phyloP scores from a whole-genome alignment of 176 grass and related monocot genomes.

The Pontederia paniculata region DNA sequence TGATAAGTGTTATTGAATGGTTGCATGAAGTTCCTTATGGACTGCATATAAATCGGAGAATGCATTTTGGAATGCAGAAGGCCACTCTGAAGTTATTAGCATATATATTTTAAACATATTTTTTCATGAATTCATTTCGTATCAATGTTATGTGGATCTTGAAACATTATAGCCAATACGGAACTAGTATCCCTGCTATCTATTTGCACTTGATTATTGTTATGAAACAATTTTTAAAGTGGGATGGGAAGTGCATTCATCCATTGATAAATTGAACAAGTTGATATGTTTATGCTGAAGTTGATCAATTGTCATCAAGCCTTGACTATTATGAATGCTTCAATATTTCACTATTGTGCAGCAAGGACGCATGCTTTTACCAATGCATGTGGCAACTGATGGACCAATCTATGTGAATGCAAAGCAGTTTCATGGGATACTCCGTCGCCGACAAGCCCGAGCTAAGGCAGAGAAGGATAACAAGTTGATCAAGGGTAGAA shows the following conservation, averaged over 20 bases:
- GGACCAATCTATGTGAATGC: slow-evolving; percentile 79
- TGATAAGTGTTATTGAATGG: too few relatives aligned
- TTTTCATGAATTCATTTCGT: too few relatives aligned
- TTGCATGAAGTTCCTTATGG: neutral
- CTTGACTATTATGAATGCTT: neutral
- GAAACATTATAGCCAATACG: too few relatives aligned
- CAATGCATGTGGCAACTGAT: slow-evolving; percentile 50
- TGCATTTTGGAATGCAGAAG: too few relatives aligned
- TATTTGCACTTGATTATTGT: too few relatives aligned
- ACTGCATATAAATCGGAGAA: neutral
- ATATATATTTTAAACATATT: too few relatives aligned
- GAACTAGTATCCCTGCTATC: too few relatives aligned
- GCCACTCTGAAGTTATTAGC: too few relatives aligned
- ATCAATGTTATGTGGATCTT: too few relatives aligned
- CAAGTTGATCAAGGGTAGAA: slow-evolving; percentile 48
- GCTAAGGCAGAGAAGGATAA: slow-evolving; percentile 58
- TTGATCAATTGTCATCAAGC: neutral
- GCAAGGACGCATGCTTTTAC: slow-evolving; percentile 59
- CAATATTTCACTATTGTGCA: slow-evolving; percentile 24
- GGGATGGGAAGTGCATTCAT: too few relatives aligned
- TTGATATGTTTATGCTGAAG: neutral
- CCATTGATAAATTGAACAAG: neutral
- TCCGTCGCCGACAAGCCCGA: slow-evolving; percentile 75
- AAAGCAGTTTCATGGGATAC: slow-evolving; percentile 85
- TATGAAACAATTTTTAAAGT: too few relatives aligned